Conservation (phyloP, 2,329 filamentous ascomycete genomes). For the Tolypocladium paradoxum region DNA sequence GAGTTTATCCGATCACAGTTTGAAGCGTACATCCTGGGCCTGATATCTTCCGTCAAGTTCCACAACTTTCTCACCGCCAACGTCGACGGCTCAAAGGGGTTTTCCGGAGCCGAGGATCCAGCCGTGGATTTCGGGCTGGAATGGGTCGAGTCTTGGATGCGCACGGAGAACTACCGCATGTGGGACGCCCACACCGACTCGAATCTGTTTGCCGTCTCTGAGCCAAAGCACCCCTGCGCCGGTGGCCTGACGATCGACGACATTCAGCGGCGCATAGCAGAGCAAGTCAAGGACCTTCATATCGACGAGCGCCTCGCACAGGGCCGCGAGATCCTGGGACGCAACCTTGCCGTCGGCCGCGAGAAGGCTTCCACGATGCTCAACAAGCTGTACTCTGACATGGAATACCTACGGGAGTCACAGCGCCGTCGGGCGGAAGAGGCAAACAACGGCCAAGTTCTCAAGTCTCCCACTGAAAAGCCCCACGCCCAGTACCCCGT, state of each 20-base stretch:
- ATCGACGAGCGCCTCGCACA: conserved; percentile 82
- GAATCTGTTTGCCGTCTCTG: conserved; percentile 87
- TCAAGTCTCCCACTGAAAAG: conserved; percentile 4
- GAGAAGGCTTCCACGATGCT: conserved; percentile 83
- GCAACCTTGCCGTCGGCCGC: conserved; percentile 76
- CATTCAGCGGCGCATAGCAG: conserved; percentile 76
- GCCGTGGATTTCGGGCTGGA: conserved; percentile 72
- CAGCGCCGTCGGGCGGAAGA: conserved; percentile 31
- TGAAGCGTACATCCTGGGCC: conserved; percentile 85
- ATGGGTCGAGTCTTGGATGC: conserved; percentile 79
- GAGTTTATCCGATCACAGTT: conserved; percentile 97
- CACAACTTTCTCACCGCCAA: conserved; percentile 60
- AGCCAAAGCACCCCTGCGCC: conserved; percentile 85
- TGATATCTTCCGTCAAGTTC: conserved; percentile 85
- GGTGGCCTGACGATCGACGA: conserved; percentile 91
- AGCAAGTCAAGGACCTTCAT: conserved; percentile 89
- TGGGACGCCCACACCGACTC: conserved; percentile 74
- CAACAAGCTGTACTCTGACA: conserved; percentile 80
- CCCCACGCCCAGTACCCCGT: conserved; percentile 8
- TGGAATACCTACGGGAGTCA: conserved; percentile 52
- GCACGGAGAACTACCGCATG: conserved; percentile 83
- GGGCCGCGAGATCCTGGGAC: conserved; percentile 74
- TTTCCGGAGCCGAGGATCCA: conserved; percentile 72
- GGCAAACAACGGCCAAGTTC: conserved; percentile 11
- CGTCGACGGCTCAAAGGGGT: conserved; percentile 56